Conservation (phyloP, 2,329 filamentous ascomycete species). For the Clonostachys sp. region DNA sequence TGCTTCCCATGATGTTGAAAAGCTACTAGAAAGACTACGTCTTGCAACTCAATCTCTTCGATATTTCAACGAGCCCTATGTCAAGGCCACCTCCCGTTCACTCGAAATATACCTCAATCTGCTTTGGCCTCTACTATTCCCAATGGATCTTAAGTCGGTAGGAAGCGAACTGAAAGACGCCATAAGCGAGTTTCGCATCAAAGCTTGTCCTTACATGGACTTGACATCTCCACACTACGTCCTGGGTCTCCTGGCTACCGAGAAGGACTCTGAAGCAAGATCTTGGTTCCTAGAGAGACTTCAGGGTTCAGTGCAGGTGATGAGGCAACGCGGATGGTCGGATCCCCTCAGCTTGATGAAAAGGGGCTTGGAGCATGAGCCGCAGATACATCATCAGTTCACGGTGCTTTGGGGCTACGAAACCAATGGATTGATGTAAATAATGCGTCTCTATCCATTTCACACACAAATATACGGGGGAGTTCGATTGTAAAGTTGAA, state of each 20-base stretch:
- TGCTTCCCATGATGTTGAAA: neutral
- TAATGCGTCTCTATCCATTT: no score
- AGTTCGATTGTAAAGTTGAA: no score
- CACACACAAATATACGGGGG: no score
- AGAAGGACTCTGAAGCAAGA: slow-evolving; percentile 1
- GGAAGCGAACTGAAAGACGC: neutral
- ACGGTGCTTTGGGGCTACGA: no score
- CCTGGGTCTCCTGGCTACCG: slow-evolving; percentile 1
- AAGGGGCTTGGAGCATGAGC: neutral
- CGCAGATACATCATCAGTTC: neutral
- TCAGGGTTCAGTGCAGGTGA: neutral
- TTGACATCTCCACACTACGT: slow-evolving; percentile 4
- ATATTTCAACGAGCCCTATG: neutral
- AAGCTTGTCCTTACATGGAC: slow-evolving; percentile 4
- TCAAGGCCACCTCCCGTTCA: neutral
- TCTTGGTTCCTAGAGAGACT: slow-evolving; percentile 3
- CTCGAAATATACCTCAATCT: neutral
- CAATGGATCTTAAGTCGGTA: neutral
- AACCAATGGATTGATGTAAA: no score
- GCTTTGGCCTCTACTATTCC: neutral
- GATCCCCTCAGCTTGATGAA: neutral
- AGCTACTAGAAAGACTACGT: neutral
- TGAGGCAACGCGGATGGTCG: neutral
- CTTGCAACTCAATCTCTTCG: neutral
- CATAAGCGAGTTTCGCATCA: neutral